These are phyloP conservation scores for Gloeopeniophorella convolvens DNA, from an alignment of 768 basidiomycete genomes.

Conservation along the genomic window DNA sequence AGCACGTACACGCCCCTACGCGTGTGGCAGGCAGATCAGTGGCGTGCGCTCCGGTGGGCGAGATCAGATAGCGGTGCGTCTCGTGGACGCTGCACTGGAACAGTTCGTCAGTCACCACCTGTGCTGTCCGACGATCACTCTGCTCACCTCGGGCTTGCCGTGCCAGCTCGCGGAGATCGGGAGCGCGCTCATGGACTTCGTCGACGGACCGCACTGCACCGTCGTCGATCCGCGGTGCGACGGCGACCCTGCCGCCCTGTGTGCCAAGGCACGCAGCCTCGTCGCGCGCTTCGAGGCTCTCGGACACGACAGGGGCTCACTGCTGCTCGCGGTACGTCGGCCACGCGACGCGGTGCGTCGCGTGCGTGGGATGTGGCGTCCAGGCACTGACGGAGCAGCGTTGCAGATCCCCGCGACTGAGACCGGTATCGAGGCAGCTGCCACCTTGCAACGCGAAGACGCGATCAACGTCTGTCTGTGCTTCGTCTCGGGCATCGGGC, in stretches of 20 bases:
- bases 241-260: slow-evolving; percentile 33
- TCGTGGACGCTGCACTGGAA: slow-evolving; percentile 13
- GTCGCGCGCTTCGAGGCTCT: slow-evolving; percentile 36
- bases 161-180: slow-evolving; percentile 47
- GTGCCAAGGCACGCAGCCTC: slow-evolving; percentile 37
- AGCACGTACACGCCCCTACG: too few relatives aligned
- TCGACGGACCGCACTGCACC: slow-evolving; percentile 39
- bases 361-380: too few relatives aligned
- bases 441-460: slow-evolving; percentile 31
- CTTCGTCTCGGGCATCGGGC: slow-evolving; percentile 46
- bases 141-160: too few relatives aligned
- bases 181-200: slow-evolving; percentile 36
- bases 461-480: slow-evolving; percentile 46
- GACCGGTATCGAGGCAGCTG: slow-evolving; percentile 44
- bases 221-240: slow-evolving; percentile 47
- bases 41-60: slow-evolving; percentile 3
- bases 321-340: slow-evolving; percentile 47
- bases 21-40: slow-evolving; percentile 11
- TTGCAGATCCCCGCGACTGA: slow-evolving; percentile 52
- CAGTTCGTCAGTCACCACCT: slow-evolving; percentile 9
- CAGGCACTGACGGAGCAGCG: background rate
- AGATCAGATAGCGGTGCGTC: slow-evolving; percentile 9
- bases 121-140: background rate
- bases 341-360: background rate
- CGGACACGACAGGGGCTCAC: slow-evolving; percentile 32